Evolutionary conservation across 2,329 filamentous ascomycete genomes (phyloP).

Genomic region (Lasiodiplodia sp.): DNA sequence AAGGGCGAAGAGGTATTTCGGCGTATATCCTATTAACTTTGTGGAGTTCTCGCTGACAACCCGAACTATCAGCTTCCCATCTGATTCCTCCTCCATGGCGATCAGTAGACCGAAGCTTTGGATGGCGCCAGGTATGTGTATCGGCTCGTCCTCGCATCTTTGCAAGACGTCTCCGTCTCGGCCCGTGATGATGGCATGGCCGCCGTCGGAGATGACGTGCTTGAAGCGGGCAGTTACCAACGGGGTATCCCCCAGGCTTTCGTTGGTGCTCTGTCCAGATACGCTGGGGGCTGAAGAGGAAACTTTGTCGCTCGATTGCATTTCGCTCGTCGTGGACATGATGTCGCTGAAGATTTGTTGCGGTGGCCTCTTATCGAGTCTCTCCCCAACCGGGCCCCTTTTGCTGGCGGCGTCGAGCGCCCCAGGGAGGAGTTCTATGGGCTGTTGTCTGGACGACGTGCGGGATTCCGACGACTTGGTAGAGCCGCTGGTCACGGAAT

Average conservation of each 20-base stretch:
- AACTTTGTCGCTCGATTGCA: conserved; percentile 35
- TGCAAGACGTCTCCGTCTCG: conserved; percentile 75
- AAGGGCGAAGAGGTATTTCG: conserved; percentile 76
- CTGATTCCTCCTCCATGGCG: conserved; percentile 73
- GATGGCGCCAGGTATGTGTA: conserved; percentile 82
- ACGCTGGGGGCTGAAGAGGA: conserved; percentile 36
- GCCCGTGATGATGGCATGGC: conserved; percentile 84
- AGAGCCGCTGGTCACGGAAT: conserved; percentile 42
- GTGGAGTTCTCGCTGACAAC: conserved; percentile 84
- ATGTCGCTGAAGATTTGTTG: conserved; percentile 48
- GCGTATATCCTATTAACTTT: conserved; percentile 76
- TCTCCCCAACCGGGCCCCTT: conserved; percentile 8
- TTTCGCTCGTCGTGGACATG: conserved; percentile 39
- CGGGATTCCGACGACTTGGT: conserved; percentile 29
- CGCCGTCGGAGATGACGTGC: conserved; percentile 76
- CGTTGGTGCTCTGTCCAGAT: conserved; percentile 45
- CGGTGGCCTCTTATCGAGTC: conserved; percentile 33
- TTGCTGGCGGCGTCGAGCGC: not conserved
- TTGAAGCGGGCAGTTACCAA: conserved; percentile 78
- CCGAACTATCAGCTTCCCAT: conserved; percentile 71
- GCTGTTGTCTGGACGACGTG: conserved; percentile 1
- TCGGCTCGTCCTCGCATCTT: conserved; percentile 88
- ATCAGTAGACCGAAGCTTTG: conserved; percentile 82
- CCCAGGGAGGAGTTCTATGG: not conserved
- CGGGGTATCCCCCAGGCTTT: conserved; percentile 48